Conservation (phyloP, 129 eudicot species). For the Apium graveolens region DNA sequence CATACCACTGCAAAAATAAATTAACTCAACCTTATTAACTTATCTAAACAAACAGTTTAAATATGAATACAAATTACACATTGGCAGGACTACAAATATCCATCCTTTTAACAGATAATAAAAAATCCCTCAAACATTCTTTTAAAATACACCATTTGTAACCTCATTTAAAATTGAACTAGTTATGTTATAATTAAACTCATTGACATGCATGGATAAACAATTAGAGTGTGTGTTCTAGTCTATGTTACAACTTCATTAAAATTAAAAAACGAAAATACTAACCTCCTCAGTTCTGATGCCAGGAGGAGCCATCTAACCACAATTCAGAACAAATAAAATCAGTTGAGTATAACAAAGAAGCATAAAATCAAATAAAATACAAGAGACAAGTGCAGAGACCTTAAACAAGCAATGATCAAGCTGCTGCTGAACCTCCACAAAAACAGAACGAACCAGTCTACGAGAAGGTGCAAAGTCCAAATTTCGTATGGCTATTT, state of each 20-base stretch:
- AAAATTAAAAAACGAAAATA: not conserved
- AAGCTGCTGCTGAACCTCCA: conserved; percentile 62
- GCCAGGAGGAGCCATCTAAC: conserved; percentile 61
- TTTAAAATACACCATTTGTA: not conserved
- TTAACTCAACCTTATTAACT: not conserved
- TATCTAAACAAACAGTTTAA: not conserved
- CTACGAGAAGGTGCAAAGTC: conserved; percentile 67
- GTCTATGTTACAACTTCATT: not conserved
- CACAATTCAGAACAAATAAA: not conserved
- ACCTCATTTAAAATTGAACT: too few relatives aligned
- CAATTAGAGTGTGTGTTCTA: not conserved
- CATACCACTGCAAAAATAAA: conserved; percentile 61
- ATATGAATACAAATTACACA: not conserved
- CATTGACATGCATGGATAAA: not conserved
- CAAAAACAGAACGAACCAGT: conserved; percentile 65
- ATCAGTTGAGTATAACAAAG: not conserved
- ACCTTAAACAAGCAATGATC: conserved; percentile 93
- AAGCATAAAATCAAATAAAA: not conserved
- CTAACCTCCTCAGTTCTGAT: conserved; percentile 89
- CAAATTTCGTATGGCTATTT: conserved; percentile 57
- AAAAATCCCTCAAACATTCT: not conserved
- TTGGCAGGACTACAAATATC: not conserved
- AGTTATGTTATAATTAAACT: not conserved
- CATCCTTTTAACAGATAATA: not conserved
- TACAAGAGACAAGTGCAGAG: not conserved